A percentile compares a stretch with the other conserved stretches of the same genome.
These are phyloP conservation scores for Leptographium radiaticola DNA, from an alignment of 2,329 filamentous ascomycete species.

Conservation along the genomic window DNA sequence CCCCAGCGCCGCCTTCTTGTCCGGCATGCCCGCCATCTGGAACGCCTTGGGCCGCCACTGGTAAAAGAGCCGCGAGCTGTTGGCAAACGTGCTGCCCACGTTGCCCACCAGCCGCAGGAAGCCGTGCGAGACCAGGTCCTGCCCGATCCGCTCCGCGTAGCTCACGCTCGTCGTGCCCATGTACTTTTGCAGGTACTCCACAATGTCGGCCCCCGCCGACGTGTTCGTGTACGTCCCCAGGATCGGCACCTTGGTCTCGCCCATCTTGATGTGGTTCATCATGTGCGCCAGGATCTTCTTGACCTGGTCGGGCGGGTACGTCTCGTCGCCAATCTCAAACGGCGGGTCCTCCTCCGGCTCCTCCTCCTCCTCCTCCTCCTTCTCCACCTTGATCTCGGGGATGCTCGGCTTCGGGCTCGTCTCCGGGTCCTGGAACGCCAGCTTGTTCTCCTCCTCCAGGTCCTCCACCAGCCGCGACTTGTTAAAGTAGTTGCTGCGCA, in stretches of 20 bases:
- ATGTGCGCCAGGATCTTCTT: conserved; percentile 84
- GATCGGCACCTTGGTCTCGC: conserved; percentile 90
- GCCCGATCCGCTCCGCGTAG: conserved; percentile 87
- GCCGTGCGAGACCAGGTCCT: conserved; percentile 77
- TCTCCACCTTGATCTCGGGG: conserved; percentile 71
- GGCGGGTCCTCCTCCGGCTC: conserved; percentile 63
- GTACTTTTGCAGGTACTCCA: conserved; percentile 84
- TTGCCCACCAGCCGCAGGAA: conserved; percentile 86
- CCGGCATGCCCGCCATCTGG: conserved; percentile 72
- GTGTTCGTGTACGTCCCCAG: conserved; percentile 91
- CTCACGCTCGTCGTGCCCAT: conserved; percentile 74
- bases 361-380: conserved; percentile 47
- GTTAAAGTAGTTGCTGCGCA: conserved; percentile 95
- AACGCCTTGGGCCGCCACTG: conserved; percentile 94
- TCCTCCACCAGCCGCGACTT: conserved; percentile 95
- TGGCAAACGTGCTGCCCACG: conserved; percentile 89
- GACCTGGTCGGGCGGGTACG: conserved; percentile 72
- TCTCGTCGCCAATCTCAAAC: conserved; percentile 81
- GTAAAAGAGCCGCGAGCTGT: conserved; percentile 94
- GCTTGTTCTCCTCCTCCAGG: conserved; percentile 94
- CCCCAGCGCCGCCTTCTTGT: conserved; percentile 66
- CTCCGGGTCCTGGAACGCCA: conserved; percentile 85
- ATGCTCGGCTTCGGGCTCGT: conserved; percentile 52
- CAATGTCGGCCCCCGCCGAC: conserved; percentile 81
- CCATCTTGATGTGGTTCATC: conserved; percentile 72